These are phyloP conservation scores for Prunus yedoensis DNA, from an alignment of 331 rosid genomes.

Conservation along the genomic window DNA sequence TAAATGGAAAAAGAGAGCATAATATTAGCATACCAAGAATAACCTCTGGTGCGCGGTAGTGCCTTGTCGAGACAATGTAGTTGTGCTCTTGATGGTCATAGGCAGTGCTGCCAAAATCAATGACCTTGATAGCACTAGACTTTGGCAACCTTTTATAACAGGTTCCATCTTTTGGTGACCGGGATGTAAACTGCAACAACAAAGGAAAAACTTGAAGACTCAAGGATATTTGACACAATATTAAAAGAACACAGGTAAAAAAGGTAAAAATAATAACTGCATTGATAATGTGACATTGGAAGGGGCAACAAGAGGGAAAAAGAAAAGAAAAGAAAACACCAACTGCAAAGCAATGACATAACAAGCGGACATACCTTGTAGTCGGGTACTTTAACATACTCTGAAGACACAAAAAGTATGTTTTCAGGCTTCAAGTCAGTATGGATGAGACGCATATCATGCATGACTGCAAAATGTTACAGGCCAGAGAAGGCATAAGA, in stretches of 20 bases:
- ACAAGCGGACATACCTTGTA: constrained; percentile 39
- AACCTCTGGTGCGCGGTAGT: constrained; percentile 75
- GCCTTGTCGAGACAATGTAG: constrained; percentile 68
- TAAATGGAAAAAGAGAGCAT: background rate
- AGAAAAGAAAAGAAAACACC: background rate
- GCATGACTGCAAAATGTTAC: constrained; percentile 48
- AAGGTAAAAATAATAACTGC: constrained; percentile 1
- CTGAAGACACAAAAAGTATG: constrained; percentile 52
- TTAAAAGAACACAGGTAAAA: background rate
- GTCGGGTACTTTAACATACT: constrained; percentile 52
- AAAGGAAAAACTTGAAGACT: constrained; percentile 10
- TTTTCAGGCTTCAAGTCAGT: constrained; percentile 64
- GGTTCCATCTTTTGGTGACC: constrained; percentile 41
- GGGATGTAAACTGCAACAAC: constrained; percentile 37
- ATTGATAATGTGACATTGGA: background rate
- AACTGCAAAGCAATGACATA: background rate
- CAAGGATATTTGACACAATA: background rate
- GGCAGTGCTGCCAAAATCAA: constrained; percentile 71
- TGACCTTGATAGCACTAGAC: constrained; percentile 66
- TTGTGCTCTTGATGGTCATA: constrained; percentile 63
- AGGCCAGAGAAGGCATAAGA: constrained; percentile 15
- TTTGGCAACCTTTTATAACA: constrained; percentile 53
- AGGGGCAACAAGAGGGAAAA: background rate
- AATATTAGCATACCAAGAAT: constrained; percentile 42
- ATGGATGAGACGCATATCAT: constrained; percentile 56